Conservation (phyloP, 176 grass and related monocot species). For the Pharus latifolius region DNA sequence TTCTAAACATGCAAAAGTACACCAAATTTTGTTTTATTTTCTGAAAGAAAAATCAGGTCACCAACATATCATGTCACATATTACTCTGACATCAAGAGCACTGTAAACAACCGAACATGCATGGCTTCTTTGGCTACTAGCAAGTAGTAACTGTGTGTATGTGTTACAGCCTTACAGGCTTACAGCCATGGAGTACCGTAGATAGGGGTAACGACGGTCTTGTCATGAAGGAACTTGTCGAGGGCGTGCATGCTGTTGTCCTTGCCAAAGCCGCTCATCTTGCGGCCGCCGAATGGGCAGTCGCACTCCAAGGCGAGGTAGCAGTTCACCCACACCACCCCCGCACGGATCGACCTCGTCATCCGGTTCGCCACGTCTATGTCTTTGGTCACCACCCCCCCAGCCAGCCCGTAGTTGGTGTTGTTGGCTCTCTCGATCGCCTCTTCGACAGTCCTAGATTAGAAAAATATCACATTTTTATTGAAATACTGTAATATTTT, state of each 20-base stretch:
- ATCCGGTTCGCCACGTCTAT: constrained; percentile 57
- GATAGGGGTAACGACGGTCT: constrained; percentile 60
- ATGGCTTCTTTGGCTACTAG: no score
- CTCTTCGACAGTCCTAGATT: constrained; percentile 50
- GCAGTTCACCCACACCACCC: constrained; percentile 75
- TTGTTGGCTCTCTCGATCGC: constrained; percentile 51
- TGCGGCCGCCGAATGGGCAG: constrained; percentile 49
- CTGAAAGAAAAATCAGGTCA: no score
- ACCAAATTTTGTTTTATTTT: no score
- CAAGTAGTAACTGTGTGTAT: no score
- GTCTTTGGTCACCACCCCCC: constrained; percentile 42
- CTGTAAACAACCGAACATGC: no score
- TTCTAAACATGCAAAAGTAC: no score
- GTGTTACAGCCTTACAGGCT: not conserved
- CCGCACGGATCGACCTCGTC: constrained; percentile 47
- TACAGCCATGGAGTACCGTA: constrained; percentile 54
- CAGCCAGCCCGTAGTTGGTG: constrained; percentile 42
- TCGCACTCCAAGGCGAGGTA: constrained; percentile 35
- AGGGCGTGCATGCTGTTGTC: constrained; percentile 58
- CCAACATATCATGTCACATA: no score
- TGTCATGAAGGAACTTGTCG: constrained; percentile 60
- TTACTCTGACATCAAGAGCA: no score
- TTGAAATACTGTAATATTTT: no score
- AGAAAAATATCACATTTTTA: not conserved
- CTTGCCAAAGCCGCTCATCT: constrained; percentile 77